phyloP scores from a whole-genome alignment of 495 filamentous ascomycete species.

The Daldinia grandis region DNA sequence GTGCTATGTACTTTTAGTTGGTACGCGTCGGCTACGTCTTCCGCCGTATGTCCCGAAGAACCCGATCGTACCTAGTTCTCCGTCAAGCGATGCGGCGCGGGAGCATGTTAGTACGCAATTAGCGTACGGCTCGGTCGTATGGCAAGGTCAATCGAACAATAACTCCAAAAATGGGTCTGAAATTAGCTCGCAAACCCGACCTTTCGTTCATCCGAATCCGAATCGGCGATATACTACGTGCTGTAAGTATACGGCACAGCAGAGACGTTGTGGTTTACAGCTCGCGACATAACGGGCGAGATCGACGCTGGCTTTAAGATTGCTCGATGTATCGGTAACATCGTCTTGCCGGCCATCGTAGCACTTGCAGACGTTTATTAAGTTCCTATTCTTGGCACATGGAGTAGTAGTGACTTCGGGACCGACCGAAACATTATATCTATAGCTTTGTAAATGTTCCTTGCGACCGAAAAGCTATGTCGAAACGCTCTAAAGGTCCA shows the following conservation, averaged over 20 bases:
- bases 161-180: slow-evolving; percentile 20
- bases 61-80: slow-evolving; percentile 6
- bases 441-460: slow-evolving; percentile 26
- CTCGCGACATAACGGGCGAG: slow-evolving; percentile 34
- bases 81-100: slow-evolving; percentile 30
- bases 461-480: slow-evolving; percentile 18
- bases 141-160: slow-evolving; percentile 28
- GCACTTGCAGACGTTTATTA: slow-evolving; percentile 2
- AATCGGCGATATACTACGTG: slow-evolving; percentile 15
- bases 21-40: slow-evolving; percentile 21
- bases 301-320: slow-evolving; percentile 35
- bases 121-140: background rate
- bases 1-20: slow-evolving; percentile 27
- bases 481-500: slow-evolving; percentile 20
- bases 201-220: slow-evolving; percentile 10
- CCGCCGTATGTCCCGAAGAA: slow-evolving; percentile 23
- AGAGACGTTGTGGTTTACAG: slow-evolving; percentile 19
- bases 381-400: slow-evolving; percentile 28
- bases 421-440: slow-evolving; percentile 36
- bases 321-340: slow-evolving; percentile 38
- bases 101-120: slow-evolving; percentile 17
- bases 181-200: slow-evolving; percentile 9
- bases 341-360: slow-evolving; percentile 14
- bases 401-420: slow-evolving; percentile 25
- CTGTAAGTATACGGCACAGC: slow-evolving; percentile 36